Base-by-base conservation (phyloP, 176 grass and related monocot genomes). In the Panicum miliaceum region DNA sequence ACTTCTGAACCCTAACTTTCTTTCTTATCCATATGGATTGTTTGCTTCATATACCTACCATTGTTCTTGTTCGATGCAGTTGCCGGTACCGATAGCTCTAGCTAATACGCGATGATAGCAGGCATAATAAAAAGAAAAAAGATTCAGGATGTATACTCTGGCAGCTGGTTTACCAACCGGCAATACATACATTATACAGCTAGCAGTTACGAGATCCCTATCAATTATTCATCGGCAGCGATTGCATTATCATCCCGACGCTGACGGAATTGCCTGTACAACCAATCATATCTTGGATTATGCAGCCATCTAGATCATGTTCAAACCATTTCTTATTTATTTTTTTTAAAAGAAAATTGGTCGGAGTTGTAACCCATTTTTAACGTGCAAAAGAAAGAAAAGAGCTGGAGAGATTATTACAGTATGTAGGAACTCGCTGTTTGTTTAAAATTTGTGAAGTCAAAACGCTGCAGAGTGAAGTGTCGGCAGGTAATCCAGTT, bases 191-290 rank as follows among this genome's bases (percentile, higher is more conserved):
- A 53, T 77, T 64, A 89, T 81, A 76, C 83, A 90, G n/a, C n/a
- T n/a, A n/a, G 78, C 82, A 4, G 84, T 90, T 90, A 86, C 36
- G 56, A 77, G 56, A 86, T 90, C 88, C 79, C 84, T 8, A 78
- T 82, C 88, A 43, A 59, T 36, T 51, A 82, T 67, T 86, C 65
- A 82, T 82, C 72, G 64, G 65, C 58, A 73, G 56, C 57, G 38
- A 90, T 65, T 56, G 66, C 46, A 86, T 72, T 86, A 20, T 81
- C 66, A 50, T 85, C 51, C 73, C 40, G 45, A 72, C 11, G 79
- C 72, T 78, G 72, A 77, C 56, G 64, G 2, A 51, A 71, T 70
- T 52, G 32, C 8, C 32, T 52, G 32, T 40, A 22, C 45, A 20
- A n/a, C 42, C 34, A 41, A 79, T 71, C 46, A 63, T 56, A n/a